These are phyloP conservation scores for Wallacemonas sp. DNA, from an alignment of 208 protist genomes.

Conservation along the genomic window DNA sequence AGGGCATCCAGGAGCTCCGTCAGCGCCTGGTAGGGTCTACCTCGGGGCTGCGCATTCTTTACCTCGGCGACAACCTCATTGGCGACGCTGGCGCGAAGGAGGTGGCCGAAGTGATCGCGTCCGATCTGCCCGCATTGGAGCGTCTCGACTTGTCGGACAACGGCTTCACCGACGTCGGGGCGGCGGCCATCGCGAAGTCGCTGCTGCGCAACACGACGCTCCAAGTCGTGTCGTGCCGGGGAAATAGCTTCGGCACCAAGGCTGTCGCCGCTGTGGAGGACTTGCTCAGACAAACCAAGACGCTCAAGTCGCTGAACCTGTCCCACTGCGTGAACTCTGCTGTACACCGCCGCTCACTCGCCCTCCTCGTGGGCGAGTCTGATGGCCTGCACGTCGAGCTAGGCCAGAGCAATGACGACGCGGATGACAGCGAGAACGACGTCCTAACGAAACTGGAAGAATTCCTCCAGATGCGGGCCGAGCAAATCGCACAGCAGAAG, in stretches of 20 bases:
- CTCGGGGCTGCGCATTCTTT: constrained; percentile 47
- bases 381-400: constrained; percentile 79
- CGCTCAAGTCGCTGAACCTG: constrained; percentile 81
- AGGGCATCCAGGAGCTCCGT: constrained; percentile 64
- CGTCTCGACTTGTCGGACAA: constrained; percentile 74
- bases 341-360: constrained; percentile 57
- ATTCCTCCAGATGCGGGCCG: constrained; percentile 71
- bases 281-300: constrained; percentile 54
- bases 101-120: constrained; percentile 58
- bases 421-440: constrained; percentile 21
- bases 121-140: constrained; percentile 57
- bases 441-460: constrained; percentile 55
- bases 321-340: constrained; percentile 50
- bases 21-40: constrained; percentile 35
- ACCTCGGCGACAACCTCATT: constrained; percentile 76
- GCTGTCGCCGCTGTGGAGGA: constrained; percentile 49
- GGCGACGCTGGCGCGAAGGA: constrained; percentile 80
- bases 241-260: constrained; percentile 66
- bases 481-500: constrained; percentile 61
- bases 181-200: constrained; percentile 47
- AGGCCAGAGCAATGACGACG: constrained; percentile 46
- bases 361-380: constrained; percentile 57
- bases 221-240: constrained; percentile 48
- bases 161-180: constrained; percentile 66
- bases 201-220: constrained; percentile 66